phyloP scores from a whole-genome alignment of 1,139 yeast species.

The Saccharomycopsis crataegensis region DNA sequence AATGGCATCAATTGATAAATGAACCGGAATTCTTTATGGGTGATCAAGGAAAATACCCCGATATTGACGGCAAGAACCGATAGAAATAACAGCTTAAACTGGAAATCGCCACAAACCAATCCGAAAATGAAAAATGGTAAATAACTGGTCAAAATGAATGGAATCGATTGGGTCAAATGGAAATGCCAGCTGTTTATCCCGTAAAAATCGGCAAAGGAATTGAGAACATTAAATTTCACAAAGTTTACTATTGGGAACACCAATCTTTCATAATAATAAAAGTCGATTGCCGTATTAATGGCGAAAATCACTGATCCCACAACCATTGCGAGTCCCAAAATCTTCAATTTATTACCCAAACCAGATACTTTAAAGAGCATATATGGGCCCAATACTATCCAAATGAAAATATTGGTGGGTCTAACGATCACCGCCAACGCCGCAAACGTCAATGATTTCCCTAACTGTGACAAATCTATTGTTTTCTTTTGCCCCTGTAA shows the following conservation, averaged over 20 bases:
- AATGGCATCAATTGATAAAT: constrained; percentile 83
- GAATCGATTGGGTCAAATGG: constrained; percentile 75
- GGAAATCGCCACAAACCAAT: constrained; percentile 23
- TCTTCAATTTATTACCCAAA: neutral
- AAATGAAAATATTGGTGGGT: constrained; percentile 75
- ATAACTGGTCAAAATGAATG: constrained; percentile 60
- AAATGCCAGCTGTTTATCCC: constrained; percentile 86
- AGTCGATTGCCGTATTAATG: constrained; percentile 44
- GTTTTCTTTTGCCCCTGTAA: constrained; percentile 15
- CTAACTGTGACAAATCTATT: neutral
- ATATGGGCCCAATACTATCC: constrained; percentile 54
- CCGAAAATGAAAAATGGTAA: constrained; percentile 54
- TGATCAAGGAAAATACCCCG: constrained; percentile 50
- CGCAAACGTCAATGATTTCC: constrained; percentile 34
- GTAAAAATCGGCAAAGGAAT: constrained; percentile 71
- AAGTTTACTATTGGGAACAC: constrained; percentile 66
- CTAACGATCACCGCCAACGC: constrained; percentile 58
- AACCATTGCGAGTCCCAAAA: constrained; percentile 6
- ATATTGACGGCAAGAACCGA: constrained; percentile 37
- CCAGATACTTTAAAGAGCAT: constrained; percentile 26
- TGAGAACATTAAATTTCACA: constrained; percentile 65
- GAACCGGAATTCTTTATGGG: constrained; percentile 89
- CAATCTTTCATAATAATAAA: constrained; percentile 46
- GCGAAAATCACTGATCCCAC: constrained; percentile 28
- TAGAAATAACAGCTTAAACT: constrained; percentile 4